Base-by-base conservation (phyloP, 2,329 filamentous ascomycete species). In the Plenodomus lindquistii region DNA sequence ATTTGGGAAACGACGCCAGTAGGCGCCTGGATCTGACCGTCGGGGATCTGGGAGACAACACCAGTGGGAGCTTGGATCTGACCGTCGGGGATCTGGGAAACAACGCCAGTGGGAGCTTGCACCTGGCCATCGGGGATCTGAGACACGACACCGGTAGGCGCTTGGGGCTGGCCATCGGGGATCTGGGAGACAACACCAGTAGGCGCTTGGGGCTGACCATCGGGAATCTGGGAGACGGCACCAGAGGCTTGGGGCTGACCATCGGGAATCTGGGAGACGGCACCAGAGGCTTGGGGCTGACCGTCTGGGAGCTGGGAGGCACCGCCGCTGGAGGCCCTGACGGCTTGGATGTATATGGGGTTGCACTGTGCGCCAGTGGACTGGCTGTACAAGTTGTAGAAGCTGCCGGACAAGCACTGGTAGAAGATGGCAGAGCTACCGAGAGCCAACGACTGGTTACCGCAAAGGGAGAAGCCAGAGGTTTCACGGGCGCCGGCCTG, bases 341-440 rank as follows among this genome's bases (percentile, higher is more conserved):
- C 57, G 34, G 60, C 61, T 37, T 54, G 48, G 17, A 73, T 62
- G 52, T 69, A 66, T 45, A 73, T 68, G 24, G 63, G 56, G 18
- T 79, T 76, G 74, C 89, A 94, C 71, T 93, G 89, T 18, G 73
- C 71, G 3, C 86, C 88, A 77, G 81, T 85, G 65, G 81, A 72
- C 48, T 82, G 78, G 71, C 92, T 85, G 72, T 95, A 95, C 20
- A 95, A 77, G 78, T 95, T 95, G 79, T 85, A 91, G 75, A 94
- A 93, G 67, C 75, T 73, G 21, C 89, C 89, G 16, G 85, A 88
- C 49, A 80, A 73, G 74, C 91, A 95, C 69, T 88, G 81, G 74
- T 86, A 92, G 77, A 88, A 94, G 60, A 85, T 77, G 24, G 84
- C 82, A 6, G 81, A 83, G 42, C 76, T 77, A 29, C 37, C 40